phyloP scores from a whole-genome alignment of 495 filamentous ascomycete species.

The Bathelium albidoporum region DNA sequence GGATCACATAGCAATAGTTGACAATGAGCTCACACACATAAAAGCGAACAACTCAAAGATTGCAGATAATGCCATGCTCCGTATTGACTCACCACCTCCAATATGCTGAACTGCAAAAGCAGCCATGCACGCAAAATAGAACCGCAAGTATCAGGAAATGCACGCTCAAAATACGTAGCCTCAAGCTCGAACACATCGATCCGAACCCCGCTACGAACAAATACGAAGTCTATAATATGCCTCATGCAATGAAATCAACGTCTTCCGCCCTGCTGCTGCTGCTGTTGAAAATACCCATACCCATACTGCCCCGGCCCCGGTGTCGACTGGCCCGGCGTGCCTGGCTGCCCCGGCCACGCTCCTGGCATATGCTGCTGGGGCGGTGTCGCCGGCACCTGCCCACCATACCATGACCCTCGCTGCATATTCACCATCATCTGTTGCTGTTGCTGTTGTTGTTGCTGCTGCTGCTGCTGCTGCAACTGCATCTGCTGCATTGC shows the following conservation, averaged over 20 bases:
- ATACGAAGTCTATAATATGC: no score
- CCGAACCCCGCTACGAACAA: no score
- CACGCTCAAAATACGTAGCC: not conserved
- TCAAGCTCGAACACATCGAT: no score
- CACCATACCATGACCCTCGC: conserved; percentile 9
- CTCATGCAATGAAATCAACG: not conserved
- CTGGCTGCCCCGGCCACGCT: conserved; percentile 1
- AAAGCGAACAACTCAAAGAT: not conserved
- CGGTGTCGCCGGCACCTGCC: not conserved
- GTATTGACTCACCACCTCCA: not conserved
- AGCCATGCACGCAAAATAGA: not conserved
- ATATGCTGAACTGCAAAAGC: not conserved
- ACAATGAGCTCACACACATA: not conserved
- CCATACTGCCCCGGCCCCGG: conserved; percentile 9
- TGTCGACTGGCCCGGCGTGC: not conserved
- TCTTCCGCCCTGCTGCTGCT: conserved; percentile 10
- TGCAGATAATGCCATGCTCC: not conserved
- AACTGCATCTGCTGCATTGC: conserved; percentile 5
- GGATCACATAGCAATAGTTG: no score
- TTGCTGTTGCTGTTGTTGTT: conserved; percentile 9
- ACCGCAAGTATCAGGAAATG: no score
- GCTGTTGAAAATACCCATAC: conserved; percentile 7
- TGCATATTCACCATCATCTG: conserved; percentile 6
- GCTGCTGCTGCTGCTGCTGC: conserved; percentile 1
- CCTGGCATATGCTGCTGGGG: not conserved